Evolutionary conservation across 139 green algal species (phyloP).

Genomic region (Auxenochlorella pyrenoidosa): DNA sequence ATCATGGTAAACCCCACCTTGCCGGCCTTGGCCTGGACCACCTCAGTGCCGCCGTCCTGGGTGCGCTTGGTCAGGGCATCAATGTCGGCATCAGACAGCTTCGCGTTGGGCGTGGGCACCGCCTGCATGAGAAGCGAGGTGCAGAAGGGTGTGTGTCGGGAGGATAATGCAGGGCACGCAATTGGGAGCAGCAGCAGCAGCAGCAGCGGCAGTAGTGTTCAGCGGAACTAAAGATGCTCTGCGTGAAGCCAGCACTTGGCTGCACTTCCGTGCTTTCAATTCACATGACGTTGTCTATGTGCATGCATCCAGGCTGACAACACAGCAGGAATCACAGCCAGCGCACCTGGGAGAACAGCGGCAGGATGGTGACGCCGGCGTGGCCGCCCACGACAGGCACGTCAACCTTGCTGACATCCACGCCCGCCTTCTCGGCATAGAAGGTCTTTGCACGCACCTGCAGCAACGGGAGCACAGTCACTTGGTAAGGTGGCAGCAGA

Average conservation of each 20-base stretch:
- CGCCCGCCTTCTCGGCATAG: conserved; percentile 76
- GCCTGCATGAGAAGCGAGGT: background rate
- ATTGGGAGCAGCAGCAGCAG: too few relatives aligned
- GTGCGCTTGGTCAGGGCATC: conserved; percentile 97
- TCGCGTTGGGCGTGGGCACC: conserved; percentile 61
- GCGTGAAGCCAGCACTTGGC: too few relatives aligned
- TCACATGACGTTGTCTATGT: background rate
- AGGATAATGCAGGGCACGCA: background rate
- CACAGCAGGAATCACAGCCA: too few relatives aligned
- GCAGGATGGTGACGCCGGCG: conserved; percentile 98
- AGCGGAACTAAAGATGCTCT: too few relatives aligned
- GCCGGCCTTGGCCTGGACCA: conserved; percentile 94
- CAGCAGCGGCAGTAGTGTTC: too few relatives aligned
- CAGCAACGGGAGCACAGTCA: conserved; percentile 75
- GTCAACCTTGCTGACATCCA: conserved; percentile 85
- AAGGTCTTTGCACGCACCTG: conserved; percentile 85
- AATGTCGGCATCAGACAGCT: conserved; percentile 80
- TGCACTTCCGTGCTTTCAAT: too few relatives aligned
- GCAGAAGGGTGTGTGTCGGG: background rate
- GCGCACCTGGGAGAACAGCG: conserved; percentile 93
- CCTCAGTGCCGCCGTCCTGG: conserved; percentile 99
- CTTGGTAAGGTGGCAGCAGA: too few relatives aligned
- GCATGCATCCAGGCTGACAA: too few relatives aligned
- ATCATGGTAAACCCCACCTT: conserved; percentile 48
- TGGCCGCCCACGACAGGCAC: conserved; percentile 98